phyloP scores from a whole-genome alignment of 768 basidiomycete genomes.

The Lactarius sanguifluus region DNA sequence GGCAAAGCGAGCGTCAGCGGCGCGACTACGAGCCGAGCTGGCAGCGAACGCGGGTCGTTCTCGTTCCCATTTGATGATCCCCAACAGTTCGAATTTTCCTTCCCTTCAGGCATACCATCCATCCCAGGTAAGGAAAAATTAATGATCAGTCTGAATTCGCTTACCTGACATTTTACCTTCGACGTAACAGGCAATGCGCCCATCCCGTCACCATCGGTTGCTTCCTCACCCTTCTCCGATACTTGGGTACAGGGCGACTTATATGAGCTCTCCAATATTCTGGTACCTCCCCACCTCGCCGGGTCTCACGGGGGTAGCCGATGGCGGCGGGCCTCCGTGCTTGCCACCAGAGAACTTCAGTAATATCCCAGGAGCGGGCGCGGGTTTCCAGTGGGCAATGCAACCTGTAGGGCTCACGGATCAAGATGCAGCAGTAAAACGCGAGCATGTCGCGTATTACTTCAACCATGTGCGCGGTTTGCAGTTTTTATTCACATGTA shows the following conservation, averaged over 20 bases:
- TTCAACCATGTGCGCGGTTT: constrained; percentile 68
- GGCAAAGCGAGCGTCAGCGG: constrained; percentile 9
- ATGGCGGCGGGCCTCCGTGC: constrained; percentile 5
- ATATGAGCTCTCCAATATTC: constrained; percentile 15
- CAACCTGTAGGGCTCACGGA: constrained; percentile 24
- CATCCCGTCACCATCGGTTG: constrained; percentile 7
- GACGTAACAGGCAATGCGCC: constrained; percentile 17
- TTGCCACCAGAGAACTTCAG: constrained; percentile 23
- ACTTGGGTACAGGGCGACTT: constrained; percentile 13
- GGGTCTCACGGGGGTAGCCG: constrained; percentile 4
- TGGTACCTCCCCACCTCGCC: constrained; percentile 12
- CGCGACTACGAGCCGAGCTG: constrained; percentile 1
- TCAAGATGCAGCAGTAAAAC: constrained; percentile 25
- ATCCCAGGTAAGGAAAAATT: constrained; percentile 21
- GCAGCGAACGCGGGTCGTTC: constrained; percentile 25
- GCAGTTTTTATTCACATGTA: constrained; percentile 65
- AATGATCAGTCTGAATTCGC: constrained; percentile 2
- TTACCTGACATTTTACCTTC: constrained; percentile 10
- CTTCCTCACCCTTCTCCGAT: constrained; percentile 17
- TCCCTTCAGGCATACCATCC: constrained; percentile 26
- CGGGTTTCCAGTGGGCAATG: constrained; percentile 20
- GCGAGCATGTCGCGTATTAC: constrained; percentile 58
- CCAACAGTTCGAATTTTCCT: constrained; percentile 20
- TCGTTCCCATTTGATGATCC: constrained; percentile 19
- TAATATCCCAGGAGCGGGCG: constrained; percentile 21